Conservation (phyloP, 192 early-diverging fungal genomes). For the Backusella parvicylindrica region DNA sequence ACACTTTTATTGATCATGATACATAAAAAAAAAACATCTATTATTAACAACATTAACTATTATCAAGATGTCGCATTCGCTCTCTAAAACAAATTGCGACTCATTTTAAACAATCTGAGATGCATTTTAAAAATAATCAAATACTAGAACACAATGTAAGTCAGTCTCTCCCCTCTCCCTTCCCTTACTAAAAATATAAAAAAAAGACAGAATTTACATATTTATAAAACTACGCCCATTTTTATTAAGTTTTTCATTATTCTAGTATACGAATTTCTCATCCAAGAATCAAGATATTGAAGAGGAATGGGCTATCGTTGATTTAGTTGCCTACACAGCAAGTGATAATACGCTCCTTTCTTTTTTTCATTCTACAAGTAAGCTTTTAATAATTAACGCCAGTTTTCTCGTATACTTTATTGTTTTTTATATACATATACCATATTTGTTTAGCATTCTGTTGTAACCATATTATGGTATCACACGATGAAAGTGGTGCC, state of each 20-base stretch:
- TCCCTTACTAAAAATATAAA: background rate
- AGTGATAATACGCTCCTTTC: conserved; percentile 13
- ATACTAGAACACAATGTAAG: background rate
- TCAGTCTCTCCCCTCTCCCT: background rate
- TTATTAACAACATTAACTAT: background rate
- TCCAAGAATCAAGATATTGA: background rate
- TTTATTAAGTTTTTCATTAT: background rate
- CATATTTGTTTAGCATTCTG: background rate
- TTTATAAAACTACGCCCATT: background rate
- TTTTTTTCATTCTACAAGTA: conserved; percentile 18
- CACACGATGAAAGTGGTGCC: background rate
- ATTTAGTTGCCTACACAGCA: conserved; percentile 18
- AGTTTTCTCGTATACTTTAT: background rate
- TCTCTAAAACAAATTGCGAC: background rate
- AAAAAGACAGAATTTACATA: background rate
- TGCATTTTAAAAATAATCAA: background rate
- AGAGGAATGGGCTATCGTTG: conserved; percentile 11
- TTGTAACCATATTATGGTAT: background rate
- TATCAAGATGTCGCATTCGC: background rate
- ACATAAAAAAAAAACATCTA: background rate
- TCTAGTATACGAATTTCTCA: background rate
- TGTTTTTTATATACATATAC: background rate
- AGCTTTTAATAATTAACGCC: background rate
- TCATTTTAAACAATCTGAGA: background rate
- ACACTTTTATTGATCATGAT: background rate